Percentiles rank a stretch among this genome's conserved stretches.
phyloP scores from a whole-genome alignment of 2,329 filamentous ascomycete genomes.

The Fusarium foetens region DNA sequence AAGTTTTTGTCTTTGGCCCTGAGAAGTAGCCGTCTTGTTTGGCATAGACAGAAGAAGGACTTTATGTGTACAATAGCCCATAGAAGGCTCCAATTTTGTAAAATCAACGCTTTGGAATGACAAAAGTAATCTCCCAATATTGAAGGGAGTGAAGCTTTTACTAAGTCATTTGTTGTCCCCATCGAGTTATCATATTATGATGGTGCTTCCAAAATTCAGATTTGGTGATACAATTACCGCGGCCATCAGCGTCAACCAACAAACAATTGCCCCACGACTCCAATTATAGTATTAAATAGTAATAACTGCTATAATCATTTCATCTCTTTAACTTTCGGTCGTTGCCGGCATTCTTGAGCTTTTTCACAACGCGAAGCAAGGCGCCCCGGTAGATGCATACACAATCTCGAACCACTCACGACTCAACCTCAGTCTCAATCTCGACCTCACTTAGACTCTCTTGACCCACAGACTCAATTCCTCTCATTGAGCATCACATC shows the following conservation, averaged over 20 bases:
- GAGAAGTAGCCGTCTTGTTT: constrained; percentile 18
- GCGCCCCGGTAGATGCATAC: constrained; percentile 43
- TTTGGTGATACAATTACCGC: not conserved
- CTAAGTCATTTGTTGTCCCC: no score
- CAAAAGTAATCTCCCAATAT: not conserved
- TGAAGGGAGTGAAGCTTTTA: not conserved
- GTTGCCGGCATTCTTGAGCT: not conserved
- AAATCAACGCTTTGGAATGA: constrained; percentile 31
- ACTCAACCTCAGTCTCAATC: not conserved
- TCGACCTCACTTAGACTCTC: not conserved
- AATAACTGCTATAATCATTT: accelerated
- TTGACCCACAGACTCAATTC: not conserved
- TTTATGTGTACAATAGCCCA: constrained; percentile 42
- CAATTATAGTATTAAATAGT: not conserved
- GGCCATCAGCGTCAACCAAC: not conserved
- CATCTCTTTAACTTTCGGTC: not conserved
- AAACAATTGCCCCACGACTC: not conserved
- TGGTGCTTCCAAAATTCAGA: not conserved
- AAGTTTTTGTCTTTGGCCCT: not conserved
- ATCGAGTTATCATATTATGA: no score
- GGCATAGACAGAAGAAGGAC: not conserved
- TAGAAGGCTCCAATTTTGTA: constrained; percentile 37
- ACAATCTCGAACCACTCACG: constrained; percentile 12
- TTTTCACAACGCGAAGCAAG: not conserved
- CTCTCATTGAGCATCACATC: not conserved